Percentiles rank a stretch among this genome's conserved stretches.
Conservation (phyloP, 1,284 basidiomycete genomes). For the Vanrija sp. region DNA sequence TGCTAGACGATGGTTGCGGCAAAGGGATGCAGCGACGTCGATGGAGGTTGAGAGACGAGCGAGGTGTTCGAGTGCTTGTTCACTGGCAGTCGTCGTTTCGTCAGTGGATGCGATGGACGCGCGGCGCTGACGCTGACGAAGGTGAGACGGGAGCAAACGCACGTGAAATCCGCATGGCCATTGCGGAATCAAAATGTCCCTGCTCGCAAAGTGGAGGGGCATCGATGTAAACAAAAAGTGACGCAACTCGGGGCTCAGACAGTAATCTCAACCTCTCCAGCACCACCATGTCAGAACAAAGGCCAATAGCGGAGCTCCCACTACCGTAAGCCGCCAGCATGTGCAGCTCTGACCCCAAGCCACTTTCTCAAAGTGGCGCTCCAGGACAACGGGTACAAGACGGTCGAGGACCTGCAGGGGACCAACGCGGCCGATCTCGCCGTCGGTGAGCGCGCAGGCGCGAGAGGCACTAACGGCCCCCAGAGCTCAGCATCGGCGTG, state of each 20-base stretch:
- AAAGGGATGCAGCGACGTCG: no score
- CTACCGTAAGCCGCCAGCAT: slow-evolving; percentile 5
- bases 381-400: slow-evolving; percentile 36
- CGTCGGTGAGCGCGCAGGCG: slow-evolving; percentile 18
- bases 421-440: slow-evolving; percentile 27
- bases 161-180: no score
- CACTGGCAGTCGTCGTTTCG: not conserved
- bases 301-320: slow-evolving; percentile 9
- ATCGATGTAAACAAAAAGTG: not conserved
- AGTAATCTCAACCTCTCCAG: not conserved
- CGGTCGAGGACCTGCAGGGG: slow-evolving; percentile 23
- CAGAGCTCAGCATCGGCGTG: slow-evolving; percentile 33
- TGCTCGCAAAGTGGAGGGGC: not conserved
- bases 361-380: slow-evolving; percentile 34
- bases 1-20: no score
- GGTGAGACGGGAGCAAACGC: not conserved
- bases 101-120: no score
- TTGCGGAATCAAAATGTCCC: no score
- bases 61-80: not conserved
- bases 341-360: slow-evolving; percentile 6
- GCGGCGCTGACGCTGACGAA: not conserved
- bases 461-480: not conserved
- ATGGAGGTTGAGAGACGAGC: not conserved
- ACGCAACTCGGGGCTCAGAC: no score
- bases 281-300: not conserved